Percentiles rank a stretch among this genome's conserved stretches.
Evolutionary conservation across 1,284 basidiomycete species (phyloP).

Genomic region (Puccinia novopanici): DNA sequence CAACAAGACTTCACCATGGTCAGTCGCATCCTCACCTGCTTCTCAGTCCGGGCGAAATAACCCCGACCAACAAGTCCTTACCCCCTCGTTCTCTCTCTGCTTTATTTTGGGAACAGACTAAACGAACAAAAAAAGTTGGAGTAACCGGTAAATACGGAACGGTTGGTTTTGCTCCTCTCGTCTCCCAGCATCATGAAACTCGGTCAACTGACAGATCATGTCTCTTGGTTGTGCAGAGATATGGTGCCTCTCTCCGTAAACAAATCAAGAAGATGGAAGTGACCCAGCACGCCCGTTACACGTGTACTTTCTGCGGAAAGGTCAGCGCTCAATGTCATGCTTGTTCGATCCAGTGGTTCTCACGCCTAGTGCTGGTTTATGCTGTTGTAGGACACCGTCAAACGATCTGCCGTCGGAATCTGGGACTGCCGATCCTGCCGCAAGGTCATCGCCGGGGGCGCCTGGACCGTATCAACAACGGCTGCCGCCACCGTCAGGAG

Average conservation of each 20-base stretch:
- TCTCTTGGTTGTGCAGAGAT: constrained; percentile 69
- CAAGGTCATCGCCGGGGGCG: constrained; percentile 96
- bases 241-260: constrained; percentile 99
- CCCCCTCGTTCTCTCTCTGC: background rate
- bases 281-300: constrained; percentile 78
- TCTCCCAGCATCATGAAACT: constrained; percentile 22
- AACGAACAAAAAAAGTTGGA: constrained; percentile 77
- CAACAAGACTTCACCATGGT: constrained; percentile 26
- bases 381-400: constrained; percentile 79
- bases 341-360: background rate
- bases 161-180: constrained; percentile 64
- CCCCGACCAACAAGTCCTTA: background rate
- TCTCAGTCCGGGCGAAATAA: too few species aligned
- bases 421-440: constrained; percentile 94
- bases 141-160: constrained; percentile 99
- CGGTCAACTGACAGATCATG: background rate
- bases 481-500: constrained; percentile 96
- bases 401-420: constrained; percentile 94
- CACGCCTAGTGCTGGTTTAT: background rate
- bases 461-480: constrained; percentile 96
- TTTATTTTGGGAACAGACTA: constrained; percentile 53
- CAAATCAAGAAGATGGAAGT: constrained; percentile 91
- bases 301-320: constrained; percentile 97
- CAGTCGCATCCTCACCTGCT: too few species aligned
- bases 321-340: too few species aligned